Percentiles rank a stretch among this genome's conserved stretches.
These are phyloP conservation scores for Hyphodiscus hymeniophilus DNA, from an alignment of 495 filamentous ascomycete genomes.

Conservation along the genomic window DNA sequence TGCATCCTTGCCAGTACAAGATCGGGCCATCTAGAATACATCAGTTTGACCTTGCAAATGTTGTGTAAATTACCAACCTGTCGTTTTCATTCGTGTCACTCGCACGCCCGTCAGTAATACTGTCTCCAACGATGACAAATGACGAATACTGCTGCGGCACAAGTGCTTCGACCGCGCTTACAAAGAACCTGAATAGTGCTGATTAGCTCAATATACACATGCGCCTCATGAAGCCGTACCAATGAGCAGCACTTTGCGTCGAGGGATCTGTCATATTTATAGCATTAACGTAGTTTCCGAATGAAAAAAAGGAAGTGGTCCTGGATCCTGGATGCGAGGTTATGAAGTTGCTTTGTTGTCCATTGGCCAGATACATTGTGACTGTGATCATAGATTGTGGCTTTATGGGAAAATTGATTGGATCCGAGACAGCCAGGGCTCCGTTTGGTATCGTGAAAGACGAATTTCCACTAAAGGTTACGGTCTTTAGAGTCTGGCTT, in stretches of 20 bases:
- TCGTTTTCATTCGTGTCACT: conserved; percentile 57
- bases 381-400: conserved; percentile 45
- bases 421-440: conserved; percentile 54
- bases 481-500: conserved; percentile 31
- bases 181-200: conserved; percentile 40
- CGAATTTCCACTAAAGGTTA: conserved; percentile 50
- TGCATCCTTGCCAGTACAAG: conserved; percentile 42
- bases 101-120: conserved; percentile 64
- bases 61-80: conserved; percentile 32
- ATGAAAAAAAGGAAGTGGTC: conserved; percentile 49
- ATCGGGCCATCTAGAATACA: conserved; percentile 55
- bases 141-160: conserved; percentile 32
- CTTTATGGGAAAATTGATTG: conserved; percentile 45
- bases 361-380: conserved; percentile 47
- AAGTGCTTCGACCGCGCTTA: conserved; percentile 53
- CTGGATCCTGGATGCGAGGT: conserved; percentile 62
- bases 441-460: conserved; percentile 47
- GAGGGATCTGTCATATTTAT: conserved; percentile 35
- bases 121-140: conserved; percentile 61
- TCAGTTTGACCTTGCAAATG: background rate
- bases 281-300: conserved; percentile 45
- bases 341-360: conserved; percentile 48
- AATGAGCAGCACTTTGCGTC: conserved; percentile 31
- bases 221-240: conserved; percentile 31
- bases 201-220: too few species aligned